These are phyloP conservation scores for Mortierella hygrophila DNA, from an alignment of 192 early-diverging fungal species.

Conservation along the genomic window DNA sequence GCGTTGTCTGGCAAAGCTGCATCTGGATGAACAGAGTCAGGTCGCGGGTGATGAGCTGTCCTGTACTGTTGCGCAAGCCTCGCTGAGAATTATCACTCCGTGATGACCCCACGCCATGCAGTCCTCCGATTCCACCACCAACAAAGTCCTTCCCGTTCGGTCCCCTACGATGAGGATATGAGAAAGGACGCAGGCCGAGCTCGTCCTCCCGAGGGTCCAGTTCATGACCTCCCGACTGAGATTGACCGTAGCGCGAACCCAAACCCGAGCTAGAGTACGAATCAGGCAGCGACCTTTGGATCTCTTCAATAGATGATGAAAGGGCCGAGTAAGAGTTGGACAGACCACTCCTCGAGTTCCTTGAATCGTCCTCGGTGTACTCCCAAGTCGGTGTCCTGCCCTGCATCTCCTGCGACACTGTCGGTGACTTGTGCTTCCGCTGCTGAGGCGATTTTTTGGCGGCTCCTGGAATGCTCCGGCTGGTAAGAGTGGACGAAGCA, in stretches of 20 bases:
- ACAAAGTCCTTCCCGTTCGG: constrained; percentile 8
- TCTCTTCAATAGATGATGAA: constrained; percentile 52
- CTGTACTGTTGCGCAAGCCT: constrained; percentile 12
- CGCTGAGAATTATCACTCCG: background rate
- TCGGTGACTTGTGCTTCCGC: constrained; percentile 36
- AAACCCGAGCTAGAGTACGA: constrained; percentile 37
- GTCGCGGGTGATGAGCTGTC: constrained; percentile 38
- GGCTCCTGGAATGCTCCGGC: constrained; percentile 35
- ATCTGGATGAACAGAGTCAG: constrained; percentile 86
- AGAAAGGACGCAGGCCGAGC: constrained; percentile 19
- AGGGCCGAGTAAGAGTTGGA: constrained; percentile 29
- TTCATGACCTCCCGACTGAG: constrained; percentile 9
- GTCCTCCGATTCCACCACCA: constrained; percentile 22
- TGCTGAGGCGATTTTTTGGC: background rate
- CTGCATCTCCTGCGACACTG: constrained; percentile 36
- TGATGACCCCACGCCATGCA: constrained; percentile 13
- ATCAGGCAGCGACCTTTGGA: constrained; percentile 40
- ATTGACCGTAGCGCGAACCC: constrained; percentile 30
- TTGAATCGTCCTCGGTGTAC: background rate
- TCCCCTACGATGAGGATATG: constrained; percentile 14
- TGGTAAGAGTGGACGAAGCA: constrained; percentile 37
- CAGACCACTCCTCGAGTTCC: constrained; percentile 5
- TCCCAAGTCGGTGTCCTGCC: constrained; percentile 30
- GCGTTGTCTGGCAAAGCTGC: constrained; percentile 89
- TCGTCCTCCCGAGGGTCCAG: constrained; percentile 8